phyloP scores from a whole-genome alignment of 2,329 filamentous ascomycete genomes.

The Fusarium lyarnte region DNA sequence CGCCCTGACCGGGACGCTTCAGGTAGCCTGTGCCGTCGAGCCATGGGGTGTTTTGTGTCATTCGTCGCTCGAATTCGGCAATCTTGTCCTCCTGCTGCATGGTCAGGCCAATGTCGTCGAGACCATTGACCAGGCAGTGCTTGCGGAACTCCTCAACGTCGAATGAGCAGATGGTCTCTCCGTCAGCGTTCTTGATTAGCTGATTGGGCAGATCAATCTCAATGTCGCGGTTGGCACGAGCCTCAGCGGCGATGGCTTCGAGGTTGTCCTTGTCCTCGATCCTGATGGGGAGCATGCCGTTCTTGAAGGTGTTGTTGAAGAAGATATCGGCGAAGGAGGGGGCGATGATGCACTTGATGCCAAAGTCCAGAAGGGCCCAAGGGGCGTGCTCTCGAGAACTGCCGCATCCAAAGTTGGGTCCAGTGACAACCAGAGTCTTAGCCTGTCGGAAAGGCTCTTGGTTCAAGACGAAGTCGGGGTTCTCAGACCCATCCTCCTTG shows the following conservation, averaged over 20 bases:
- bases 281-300: conserved; percentile 92
- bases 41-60: conserved; percentile 86
- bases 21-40: conserved; percentile 88
- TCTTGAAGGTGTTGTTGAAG: conserved; percentile 99
- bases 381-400: conserved; percentile 94
- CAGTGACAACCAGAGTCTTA: conserved; percentile 92
- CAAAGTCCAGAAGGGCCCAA: conserved; percentile 96
- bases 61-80: conserved; percentile 79
- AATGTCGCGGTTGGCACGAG: conserved; percentile 80
- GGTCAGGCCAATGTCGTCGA: conserved; percentile 95
- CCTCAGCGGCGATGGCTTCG: conserved; percentile 78
- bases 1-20: conserved; percentile 64
- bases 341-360: conserved; percentile 92
- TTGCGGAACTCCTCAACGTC: conserved; percentile 94
- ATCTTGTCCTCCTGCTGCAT: conserved; percentile 95
- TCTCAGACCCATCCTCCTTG: conserved; percentile 76
- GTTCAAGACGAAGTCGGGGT: conserved; percentile 88
- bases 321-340: conserved; percentile 83
- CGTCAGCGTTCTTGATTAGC: conserved; percentile 78
- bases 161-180: conserved; percentile 79
- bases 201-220: conserved; percentile 91
- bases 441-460: conserved; percentile 82
- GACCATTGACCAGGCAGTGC: conserved; percentile 90
- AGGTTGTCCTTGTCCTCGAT: conserved; percentile 75
- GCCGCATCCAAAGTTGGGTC: conserved; percentile 95